phyloP scores from a whole-genome alignment of 495 filamentous ascomycete species.

The Chaetomidium leptoderma region DNA sequence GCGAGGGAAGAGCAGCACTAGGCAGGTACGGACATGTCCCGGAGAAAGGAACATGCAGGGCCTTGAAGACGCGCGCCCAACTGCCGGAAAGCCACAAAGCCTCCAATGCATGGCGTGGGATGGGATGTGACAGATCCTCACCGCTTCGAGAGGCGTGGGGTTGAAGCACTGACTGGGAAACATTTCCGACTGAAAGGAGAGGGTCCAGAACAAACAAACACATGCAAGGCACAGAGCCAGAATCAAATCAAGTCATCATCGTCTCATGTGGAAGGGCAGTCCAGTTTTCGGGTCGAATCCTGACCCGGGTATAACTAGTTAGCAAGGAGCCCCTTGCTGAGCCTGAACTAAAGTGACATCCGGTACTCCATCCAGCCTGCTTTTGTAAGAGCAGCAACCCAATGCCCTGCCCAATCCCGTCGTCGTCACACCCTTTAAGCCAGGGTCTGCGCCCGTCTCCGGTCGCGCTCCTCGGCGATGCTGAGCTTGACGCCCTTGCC shows the following conservation, averaged over 20 bases:
- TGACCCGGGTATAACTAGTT: conserved; percentile 27
- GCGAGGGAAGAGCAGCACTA: too few relatives aligned
- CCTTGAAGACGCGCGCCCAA: not conserved
- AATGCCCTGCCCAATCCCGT: conserved; percentile 23
- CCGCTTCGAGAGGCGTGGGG: not conserved
- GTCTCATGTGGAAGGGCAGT: conserved; percentile 26
- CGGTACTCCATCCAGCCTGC: conserved; percentile 34
- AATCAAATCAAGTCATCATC: conserved; percentile 6
- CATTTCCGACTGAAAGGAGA: not conserved
- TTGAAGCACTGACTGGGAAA: not conserved
- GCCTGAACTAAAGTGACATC: conserved; percentile 32
- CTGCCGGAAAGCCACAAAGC: not conserved
- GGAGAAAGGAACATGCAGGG: too few relatives aligned
- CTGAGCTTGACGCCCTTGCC: conserved; percentile 99
- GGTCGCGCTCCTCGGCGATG: conserved; percentile 97
- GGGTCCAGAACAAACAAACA: not conserved
- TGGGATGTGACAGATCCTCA: not conserved
- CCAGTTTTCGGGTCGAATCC: conserved; percentile 23
- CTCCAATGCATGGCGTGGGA: not conserved
- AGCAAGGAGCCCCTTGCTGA: conserved; percentile 20
- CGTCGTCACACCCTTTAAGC: conserved; percentile 42
- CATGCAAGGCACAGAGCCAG: not conserved
- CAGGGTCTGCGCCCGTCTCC: conserved; percentile 74
- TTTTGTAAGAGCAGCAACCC: conserved; percentile 30
- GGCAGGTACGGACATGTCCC: too few relatives aligned